Base-by-base conservation (phyloP, 306 rosid genomes). In the Cajanus cajan region DNA sequence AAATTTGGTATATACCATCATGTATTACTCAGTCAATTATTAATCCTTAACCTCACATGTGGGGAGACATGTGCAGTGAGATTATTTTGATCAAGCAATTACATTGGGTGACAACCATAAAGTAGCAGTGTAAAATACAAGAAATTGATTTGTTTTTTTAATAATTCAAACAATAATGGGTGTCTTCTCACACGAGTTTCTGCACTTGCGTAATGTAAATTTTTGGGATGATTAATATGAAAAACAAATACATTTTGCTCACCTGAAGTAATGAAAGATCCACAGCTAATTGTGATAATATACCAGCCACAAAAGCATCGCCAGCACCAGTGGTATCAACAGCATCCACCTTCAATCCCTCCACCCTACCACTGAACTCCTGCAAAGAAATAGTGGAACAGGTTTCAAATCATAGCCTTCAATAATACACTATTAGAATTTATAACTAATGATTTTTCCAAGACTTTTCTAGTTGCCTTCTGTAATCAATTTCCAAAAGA, bases 261-360 rank as follows among this genome's bases (percentile, higher is more conserved):
- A 90, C 98, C 94, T 91, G 86, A 81, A 92, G 83, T 86, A 95
- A 86, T 39, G 98, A 92, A 79, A 95, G 87, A 86, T 95, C 91
- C 43, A 73, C 47, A 16, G 96, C 88, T 70, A 95, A 84, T 66
- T 92, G 96, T n/a, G 97, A 90, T 61, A 95, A 77, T 67, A 90
- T 78, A 84, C 98, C 98, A 18, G 98, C 98, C 64, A 95, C 98
- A 91, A 95, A 95, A n/a, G 98, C 97, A 77, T 95, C 98, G 74
- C 98, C 98, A 50, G 98, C 98, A 73, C 98, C 98, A 48, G 98
- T 95, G 25, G 97, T 87, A 88, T 95, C 98, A 75, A 95, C 90
- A 12, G 97, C 91, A 55, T 92, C 94, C 82, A 88, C 98, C 91
- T 88, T 90, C 71, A 89, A 47, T 74, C 98, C 98, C 77, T 78